Evolutionary conservation across 2,329 filamentous ascomycete genomes (phyloP).

Genomic region (Domatiomyces globalis): DNA sequence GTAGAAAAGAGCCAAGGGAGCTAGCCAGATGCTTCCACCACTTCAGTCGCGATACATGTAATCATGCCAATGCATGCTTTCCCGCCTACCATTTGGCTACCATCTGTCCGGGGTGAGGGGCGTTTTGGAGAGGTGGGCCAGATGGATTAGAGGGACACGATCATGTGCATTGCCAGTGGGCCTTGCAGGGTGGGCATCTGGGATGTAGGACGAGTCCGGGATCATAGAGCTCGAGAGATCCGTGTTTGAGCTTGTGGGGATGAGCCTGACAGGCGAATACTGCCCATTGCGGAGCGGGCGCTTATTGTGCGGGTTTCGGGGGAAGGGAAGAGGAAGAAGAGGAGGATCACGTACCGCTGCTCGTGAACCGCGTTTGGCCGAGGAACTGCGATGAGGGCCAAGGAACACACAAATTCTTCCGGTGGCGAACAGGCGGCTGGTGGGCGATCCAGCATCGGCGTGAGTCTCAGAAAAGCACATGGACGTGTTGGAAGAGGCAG

Average conservation of each 20-base stretch:
- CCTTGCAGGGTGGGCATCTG: background rate
- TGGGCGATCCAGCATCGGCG: background rate
- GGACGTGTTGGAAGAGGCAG: no score
- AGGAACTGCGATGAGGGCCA: background rate
- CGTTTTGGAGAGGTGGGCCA: background rate
- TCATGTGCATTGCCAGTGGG: background rate
- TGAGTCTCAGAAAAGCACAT: background rate
- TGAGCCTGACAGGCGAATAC: background rate
- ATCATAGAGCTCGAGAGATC: background rate
- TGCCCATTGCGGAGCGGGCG: background rate
- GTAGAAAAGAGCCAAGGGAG: background rate
- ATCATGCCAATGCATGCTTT: background rate
- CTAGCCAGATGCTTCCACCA: background rate
- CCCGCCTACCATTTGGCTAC: background rate
- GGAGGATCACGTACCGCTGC: background rate
- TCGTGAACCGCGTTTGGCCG: background rate
- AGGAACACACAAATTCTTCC: background rate
- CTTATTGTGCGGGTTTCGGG: conserved; percentile 10
- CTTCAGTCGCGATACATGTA: background rate
- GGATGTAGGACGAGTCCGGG: background rate
- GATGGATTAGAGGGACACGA: background rate
- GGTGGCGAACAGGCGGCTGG: no score
- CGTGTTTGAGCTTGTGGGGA: background rate
- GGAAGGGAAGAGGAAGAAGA: conserved; percentile 14
- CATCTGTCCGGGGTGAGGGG: background rate